Conservation (phyloP, 2,329 filamentous ascomycete species). For the Aspergillus spinulosporus region DNA sequence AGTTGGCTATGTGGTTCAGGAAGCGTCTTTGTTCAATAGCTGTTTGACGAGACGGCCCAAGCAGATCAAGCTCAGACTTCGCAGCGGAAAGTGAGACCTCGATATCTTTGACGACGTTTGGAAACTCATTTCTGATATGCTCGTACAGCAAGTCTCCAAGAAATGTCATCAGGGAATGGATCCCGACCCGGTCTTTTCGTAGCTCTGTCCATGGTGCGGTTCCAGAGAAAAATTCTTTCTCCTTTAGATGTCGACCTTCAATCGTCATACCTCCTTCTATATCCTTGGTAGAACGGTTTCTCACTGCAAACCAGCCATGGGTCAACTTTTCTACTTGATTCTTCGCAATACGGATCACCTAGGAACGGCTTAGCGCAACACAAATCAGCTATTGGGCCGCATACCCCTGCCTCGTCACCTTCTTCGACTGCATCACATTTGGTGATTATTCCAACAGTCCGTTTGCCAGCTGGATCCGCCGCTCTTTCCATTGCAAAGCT, state of each 20-base stretch:
- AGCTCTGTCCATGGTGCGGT: constrained; percentile 20
- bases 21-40: constrained; percentile 22
- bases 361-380: not conserved
- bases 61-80: constrained; percentile 25
- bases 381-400: not conserved
- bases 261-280: constrained; percentile 38
- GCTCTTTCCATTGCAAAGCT: constrained; percentile 47
- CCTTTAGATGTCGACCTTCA: constrained; percentile 20
- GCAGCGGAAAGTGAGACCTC: constrained; percentile 18
- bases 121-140: constrained; percentile 26
- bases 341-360: constrained; percentile 22
- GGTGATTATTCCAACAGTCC: constrained; percentile 41
- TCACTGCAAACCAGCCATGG: constrained; percentile 31
- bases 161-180: constrained; percentile 21
- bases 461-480: constrained; percentile 32
- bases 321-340: constrained; percentile 19
- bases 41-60: constrained; percentile 20
- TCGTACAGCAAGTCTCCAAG: constrained; percentile 22
- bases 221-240: constrained; percentile 19
- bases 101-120: constrained; percentile 19
- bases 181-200: constrained; percentile 22
- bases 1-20: constrained; percentile 15
- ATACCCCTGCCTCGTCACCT: constrained; percentile 27
- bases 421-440: constrained; percentile 35
- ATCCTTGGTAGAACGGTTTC: constrained; percentile 28